Percentiles rank a stretch among this genome's conserved stretches.
Evolutionary conservation across 2,329 filamentous ascomycete species (phyloP).

Genomic region (Didymella arachidicola): DNA sequence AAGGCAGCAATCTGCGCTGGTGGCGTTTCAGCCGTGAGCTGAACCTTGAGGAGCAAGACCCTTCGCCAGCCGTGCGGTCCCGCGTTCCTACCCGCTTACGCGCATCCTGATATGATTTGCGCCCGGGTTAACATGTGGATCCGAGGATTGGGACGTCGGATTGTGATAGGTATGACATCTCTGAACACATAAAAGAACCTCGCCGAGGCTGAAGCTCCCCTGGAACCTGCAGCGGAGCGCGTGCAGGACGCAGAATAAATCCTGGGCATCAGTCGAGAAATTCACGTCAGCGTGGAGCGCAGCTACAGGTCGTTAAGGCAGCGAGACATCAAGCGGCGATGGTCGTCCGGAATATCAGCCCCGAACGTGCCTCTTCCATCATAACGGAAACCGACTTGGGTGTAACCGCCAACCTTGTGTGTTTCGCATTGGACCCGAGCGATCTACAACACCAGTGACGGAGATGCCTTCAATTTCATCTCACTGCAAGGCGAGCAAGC

Average conservation of each 20-base stretch:
- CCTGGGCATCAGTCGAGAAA: constrained; percentile 15
- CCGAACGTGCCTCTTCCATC: constrained; percentile 18
- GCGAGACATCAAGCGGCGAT: constrained; percentile 22
- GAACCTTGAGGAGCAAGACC: constrained; percentile 21
- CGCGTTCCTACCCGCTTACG: constrained; percentile 26
- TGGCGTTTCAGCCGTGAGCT: constrained; percentile 34
- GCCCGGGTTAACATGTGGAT: constrained; percentile 36
- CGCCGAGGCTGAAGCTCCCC: constrained; percentile 29
- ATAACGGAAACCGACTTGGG: not conserved
- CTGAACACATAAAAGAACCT: constrained; percentile 33
- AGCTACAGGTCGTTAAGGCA: constrained; percentile 4
- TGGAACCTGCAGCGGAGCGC: constrained; percentile 17
- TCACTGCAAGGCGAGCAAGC: constrained; percentile 10
- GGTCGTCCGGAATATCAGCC: constrained; percentile 25
- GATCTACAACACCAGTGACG: constrained; percentile 9
- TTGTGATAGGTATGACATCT: constrained; percentile 42
- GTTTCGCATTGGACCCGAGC: constrained; percentile 15
- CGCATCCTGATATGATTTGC: constrained; percentile 42
- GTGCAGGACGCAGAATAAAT: constrained; percentile 10
- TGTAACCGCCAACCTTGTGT: not conserved
- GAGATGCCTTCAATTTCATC: constrained; percentile 5
- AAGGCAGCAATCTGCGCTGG: constrained; percentile 26
- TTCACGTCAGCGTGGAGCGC: not conserved
- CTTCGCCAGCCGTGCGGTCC: constrained; percentile 25
- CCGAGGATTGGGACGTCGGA: constrained; percentile 40